Percentiles rank a stretch among this genome's conserved stretches.
Evolutionary conservation across 768 basidiomycete species (phyloP).

Genomic region (Lyophyllum decastes): DNA sequence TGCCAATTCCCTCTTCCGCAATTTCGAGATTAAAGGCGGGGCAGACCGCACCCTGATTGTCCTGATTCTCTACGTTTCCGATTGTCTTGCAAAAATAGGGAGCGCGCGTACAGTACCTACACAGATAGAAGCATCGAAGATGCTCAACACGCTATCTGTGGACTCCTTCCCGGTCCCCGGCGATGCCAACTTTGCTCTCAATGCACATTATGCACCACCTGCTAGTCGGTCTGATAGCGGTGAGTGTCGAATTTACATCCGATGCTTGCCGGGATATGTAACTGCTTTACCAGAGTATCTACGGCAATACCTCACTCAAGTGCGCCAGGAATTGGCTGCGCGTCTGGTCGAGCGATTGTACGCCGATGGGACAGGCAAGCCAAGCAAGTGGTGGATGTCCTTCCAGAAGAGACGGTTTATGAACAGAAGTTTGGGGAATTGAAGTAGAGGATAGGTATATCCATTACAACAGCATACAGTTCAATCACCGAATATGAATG

Average conservation of each 20-base stretch:
- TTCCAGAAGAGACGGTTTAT: conserved; percentile 98
- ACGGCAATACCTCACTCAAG: conserved; percentile 89
- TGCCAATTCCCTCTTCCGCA: conserved; percentile 98
- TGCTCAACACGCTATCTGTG: conserved; percentile 88
- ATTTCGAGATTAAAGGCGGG: conserved; percentile 99
- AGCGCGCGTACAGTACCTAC: conserved; percentile 64
- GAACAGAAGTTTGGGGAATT: conserved; percentile 84
- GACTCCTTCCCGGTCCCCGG: conserved; percentile 94
- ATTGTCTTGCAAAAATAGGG: conserved; percentile 92
- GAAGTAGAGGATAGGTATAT: conserved; percentile 28
- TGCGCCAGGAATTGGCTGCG: conserved; percentile 87
- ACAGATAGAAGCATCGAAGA: conserved; percentile 85
- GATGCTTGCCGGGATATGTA: conserved; percentile 9
- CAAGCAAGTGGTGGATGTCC: conserved; percentile 99
- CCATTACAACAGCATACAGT: conserved; percentile 12
- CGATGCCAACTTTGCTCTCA: conserved; percentile 92
- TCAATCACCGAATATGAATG: conserved; percentile 14
- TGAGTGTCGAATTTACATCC: conserved; percentile 29
- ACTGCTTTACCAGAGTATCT: conserved; percentile 65
- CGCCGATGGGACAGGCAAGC: conserved; percentile 89
- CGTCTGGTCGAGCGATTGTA: conserved; percentile 88
- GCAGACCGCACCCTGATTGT: conserved; percentile 96
- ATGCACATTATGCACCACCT: conserved; percentile 87
- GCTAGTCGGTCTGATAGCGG: conserved; percentile 78
- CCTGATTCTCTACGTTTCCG: conserved; percentile 96